Evolutionary conservation across 2,329 filamentous ascomycete species (phyloP), one percentile per base, ranked within the genome.

Genomic region (Escovopsis sp.): DNA sequence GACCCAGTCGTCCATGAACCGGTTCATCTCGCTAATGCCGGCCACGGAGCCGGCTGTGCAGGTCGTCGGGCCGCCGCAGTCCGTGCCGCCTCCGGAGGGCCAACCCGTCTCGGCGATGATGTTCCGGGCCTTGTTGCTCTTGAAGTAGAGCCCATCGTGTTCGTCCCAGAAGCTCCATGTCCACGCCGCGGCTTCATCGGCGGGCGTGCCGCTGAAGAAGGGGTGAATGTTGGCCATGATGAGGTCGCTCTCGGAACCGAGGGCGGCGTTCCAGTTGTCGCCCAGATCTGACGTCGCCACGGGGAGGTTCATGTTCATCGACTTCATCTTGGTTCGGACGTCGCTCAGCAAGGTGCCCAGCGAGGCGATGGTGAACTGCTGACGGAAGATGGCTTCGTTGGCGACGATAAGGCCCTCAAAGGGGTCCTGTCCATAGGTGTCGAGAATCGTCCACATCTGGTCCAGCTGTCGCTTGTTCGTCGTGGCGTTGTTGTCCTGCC

Each of bases 201-300:
- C 80, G 1, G 72, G 66, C 11, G 85, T 76, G 37, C 89, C 89
- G 0, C 80, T 83, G 56, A 96, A 96, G 70, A 96, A 95, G 0
- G 91, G 89, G 57, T 96, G 91, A 42, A 96, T 84, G 57, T 96
- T 96, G 51, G 85, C 82, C 88, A 96, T 95, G 61, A 96, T 79
- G 53, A 84, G 79, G 59, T 96, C 88, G 35, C 85, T 83, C 40
- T 76, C 70, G 4, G 63, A 51, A 0, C 82, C 83, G 14, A 96
- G 73, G 2, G 70, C 66, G 0, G 70, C 54, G 3, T 77, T 81
- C 89, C 89, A 96, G 53, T 89, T 82, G 53, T 91, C 81, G 24
- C 89, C 89, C 0, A 96, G 70, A 57, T 96, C 89, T 0, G 84
- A 87, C 0, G 86, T 94, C 1, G 87, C 84, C 11, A 96, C 76